These are phyloP conservation scores for Vinca major DNA, from an alignment of 305 asterid genomes.

Conservation along the genomic window DNA sequence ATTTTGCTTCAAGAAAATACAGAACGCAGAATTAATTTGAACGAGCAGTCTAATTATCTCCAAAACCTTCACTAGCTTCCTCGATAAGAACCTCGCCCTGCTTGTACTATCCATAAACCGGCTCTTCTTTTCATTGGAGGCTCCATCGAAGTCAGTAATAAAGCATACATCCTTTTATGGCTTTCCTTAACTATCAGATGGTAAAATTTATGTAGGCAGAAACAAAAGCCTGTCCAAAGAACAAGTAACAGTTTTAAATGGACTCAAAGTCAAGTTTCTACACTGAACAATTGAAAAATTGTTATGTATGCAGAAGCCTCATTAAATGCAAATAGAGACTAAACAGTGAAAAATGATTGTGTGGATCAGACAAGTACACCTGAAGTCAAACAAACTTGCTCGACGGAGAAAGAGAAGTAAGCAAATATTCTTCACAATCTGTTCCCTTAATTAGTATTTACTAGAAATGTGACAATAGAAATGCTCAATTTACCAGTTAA, in stretches of 20 bases:
- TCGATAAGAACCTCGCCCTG: constrained; percentile 91
- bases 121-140: constrained; percentile 88
- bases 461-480: not conserved
- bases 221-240: constrained; percentile 7
- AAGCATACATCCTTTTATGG: constrained; percentile 38
- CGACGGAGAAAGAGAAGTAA: not conserved
- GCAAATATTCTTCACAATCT: not conserved
- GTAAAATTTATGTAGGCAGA: constrained; percentile 16
- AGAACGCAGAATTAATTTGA: constrained; percentile 17
- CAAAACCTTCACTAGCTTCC: constrained; percentile 54
- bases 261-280: constrained; percentile 7
- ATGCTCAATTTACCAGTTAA: not conserved
- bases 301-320: constrained; percentile 11
- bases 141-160: constrained; percentile 52
- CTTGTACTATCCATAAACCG: constrained; percentile 72
- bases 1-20: constrained; percentile 24
- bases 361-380: constrained; percentile 6
- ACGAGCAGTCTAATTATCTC: constrained; percentile 22
- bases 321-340: not conserved
- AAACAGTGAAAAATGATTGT: not conserved
- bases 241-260: constrained; percentile 1
- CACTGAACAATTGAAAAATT: constrained; percentile 2
- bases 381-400: constrained; percentile 10
- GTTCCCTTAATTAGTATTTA: not conserved
- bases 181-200: constrained; percentile 19